Conservation (phyloP, 345 rosid genomes). For the Populus deltoides region DNA sequence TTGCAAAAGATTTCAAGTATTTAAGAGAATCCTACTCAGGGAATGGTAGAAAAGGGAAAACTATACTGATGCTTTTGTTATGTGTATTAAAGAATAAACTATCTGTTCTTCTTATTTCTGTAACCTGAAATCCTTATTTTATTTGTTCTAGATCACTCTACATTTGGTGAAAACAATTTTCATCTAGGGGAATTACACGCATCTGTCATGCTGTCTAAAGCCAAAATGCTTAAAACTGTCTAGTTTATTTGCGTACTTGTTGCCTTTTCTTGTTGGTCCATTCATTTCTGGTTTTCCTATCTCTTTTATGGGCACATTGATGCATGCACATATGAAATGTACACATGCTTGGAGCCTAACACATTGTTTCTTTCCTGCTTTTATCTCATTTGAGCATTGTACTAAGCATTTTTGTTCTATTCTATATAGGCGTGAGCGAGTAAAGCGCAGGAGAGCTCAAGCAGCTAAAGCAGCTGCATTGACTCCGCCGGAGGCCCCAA, state of each 20-base stretch:
- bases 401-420: background rate
- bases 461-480: constrained; percentile 44
- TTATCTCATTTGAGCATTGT: background rate
- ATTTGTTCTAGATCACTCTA: background rate
- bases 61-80: background rate
- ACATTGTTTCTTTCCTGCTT: background rate
- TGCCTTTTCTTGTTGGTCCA: too few species aligned
- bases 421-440: constrained; percentile 75
- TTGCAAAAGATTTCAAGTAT: background rate
- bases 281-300: too few species aligned
- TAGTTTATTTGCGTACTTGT: too few species aligned
- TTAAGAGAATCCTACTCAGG: background rate
- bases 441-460: constrained; percentile 70
- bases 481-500: constrained; percentile 23
- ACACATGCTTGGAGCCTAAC: background rate
- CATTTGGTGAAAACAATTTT: background rate
- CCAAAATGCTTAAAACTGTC: too few species aligned
- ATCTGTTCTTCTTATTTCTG: background rate
- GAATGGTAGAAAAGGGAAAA: background rate
- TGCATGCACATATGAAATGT: too few species aligned
- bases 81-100: background rate
- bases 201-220: too few species aligned
- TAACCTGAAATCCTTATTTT: background rate
- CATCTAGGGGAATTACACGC: too few species aligned
- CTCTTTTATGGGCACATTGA: too few species aligned